Conservation (phyloP, 1,139 yeast genomes). For the Groenewaldozyma sp. region DNA sequence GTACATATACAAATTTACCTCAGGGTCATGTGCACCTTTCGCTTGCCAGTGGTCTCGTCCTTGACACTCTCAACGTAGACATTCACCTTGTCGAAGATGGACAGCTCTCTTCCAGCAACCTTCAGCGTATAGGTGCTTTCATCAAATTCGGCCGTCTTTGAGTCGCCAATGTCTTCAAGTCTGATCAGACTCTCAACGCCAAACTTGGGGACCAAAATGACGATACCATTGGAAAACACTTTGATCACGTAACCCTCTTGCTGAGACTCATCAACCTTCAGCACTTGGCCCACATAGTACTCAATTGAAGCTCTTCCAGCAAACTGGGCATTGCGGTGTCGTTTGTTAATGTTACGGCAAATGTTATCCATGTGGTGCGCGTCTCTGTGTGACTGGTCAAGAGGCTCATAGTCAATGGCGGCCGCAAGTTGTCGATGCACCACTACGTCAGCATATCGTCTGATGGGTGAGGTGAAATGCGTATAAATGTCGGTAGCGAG, state of each 20-base stretch:
- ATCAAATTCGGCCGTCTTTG: conserved; percentile 58
- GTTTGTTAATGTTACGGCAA: conserved; percentile 80
- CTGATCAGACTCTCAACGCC: conserved; percentile 94
- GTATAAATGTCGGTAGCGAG: conserved; percentile 95
- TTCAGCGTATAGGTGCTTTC: conserved; percentile 69
- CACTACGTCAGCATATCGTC: conserved; percentile 95
- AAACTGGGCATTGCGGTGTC: conserved; percentile 97
- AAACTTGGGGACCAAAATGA: conserved; percentile 90
- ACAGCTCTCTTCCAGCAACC: conserved; percentile 47
- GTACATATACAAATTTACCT: conserved; percentile 5
- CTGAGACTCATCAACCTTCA: conserved; percentile 58
- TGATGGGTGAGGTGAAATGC: conserved; percentile 96
- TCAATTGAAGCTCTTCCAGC: conserved; percentile 98
- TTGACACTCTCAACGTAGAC: conserved; percentile 75
- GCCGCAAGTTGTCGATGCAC: conserved; percentile 97
- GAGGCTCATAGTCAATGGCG: conserved; percentile 85
- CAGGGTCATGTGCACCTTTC: conserved; percentile 67
- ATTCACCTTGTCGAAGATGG: conserved; percentile 76
- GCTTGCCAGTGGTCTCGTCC: conserved; percentile 85
- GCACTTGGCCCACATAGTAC: conserved; percentile 95
- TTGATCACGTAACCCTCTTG: conserved; percentile 91
- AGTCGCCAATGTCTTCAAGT: conserved; percentile 61
- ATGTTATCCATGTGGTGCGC: conserved; percentile 83
- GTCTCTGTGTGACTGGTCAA: conserved; percentile 78
- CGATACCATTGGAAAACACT: conserved; percentile 91